Conservation (phyloP, 768 basidiomycete species). For the Mycena rebaudengoi region DNA sequence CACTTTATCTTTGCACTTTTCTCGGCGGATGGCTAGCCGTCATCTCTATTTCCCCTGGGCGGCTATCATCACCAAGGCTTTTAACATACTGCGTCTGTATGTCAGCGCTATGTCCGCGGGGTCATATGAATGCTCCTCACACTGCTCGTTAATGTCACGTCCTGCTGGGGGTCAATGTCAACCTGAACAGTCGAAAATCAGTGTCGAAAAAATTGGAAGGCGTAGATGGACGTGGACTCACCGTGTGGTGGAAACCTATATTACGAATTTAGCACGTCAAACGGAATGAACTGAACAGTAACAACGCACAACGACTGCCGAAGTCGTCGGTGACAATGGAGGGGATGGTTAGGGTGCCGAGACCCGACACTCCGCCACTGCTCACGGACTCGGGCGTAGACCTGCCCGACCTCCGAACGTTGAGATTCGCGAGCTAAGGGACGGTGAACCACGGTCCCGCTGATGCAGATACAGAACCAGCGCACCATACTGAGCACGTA, state of each 20-base stretch:
- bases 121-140: conserved; percentile 6
- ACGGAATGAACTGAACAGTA: not conserved
- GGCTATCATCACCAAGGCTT: conserved; percentile 7
- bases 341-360: not conserved
- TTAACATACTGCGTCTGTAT: not conserved
- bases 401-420: not conserved
- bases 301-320: not conserved
- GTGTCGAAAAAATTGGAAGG: not conserved
- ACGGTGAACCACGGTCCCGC: not conserved
- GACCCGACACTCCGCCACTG: not conserved
- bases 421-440: not conserved
- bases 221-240: conserved; percentile 8
- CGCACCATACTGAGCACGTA: not conserved
- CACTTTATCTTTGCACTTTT: not conserved
- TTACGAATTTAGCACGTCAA: not conserved
- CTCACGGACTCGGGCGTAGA: not conserved
- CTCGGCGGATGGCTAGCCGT: not conserved
- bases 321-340: not conserved
- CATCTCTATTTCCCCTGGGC: not conserved
- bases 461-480: not conserved
- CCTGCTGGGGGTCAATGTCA: not conserved
- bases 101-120: conserved; percentile 6
- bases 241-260: conserved; percentile 8
- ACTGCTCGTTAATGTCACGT: conserved; percentile 4
- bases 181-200: conserved; percentile 8